Evolutionary conservation across 2,329 filamentous ascomycete species (phyloP).

Genomic region (Fusarium sp.): DNA sequence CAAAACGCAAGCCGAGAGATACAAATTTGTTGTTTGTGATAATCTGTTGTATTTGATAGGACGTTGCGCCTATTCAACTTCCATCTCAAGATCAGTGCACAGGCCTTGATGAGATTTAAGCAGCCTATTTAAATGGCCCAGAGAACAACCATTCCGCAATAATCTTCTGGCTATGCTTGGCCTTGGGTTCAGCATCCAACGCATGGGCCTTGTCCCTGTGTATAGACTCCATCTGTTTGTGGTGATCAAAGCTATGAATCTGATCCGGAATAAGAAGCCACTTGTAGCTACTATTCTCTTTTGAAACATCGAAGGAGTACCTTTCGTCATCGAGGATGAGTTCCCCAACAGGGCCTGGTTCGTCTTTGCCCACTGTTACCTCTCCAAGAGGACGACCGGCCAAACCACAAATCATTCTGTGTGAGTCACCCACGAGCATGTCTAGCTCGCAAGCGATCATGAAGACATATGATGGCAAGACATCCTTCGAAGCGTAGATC

Average conservation of each 20-base stretch:
- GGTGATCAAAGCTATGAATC: constrained; percentile 25
- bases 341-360: neutral
- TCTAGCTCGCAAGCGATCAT: constrained; percentile 22
- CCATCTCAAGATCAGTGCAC: neutral
- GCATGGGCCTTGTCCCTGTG: constrained; percentile 13
- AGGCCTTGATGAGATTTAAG: neutral
- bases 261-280: constrained; percentile 32
- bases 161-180: constrained; percentile 11
- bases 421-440: constrained; percentile 17
- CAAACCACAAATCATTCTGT: constrained; percentile 21
- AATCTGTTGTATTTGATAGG: neutral
- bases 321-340: constrained; percentile 26
- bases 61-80: neutral
- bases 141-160: constrained; percentile 28
- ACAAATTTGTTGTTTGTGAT: neutral
- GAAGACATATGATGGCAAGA: constrained; percentile 9
- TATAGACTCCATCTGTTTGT: neutral
- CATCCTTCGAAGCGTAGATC: constrained; percentile 7
- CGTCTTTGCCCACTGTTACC: constrained; percentile 4
- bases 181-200: constrained; percentile 17
- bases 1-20: neutral
- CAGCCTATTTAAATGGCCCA: constrained; percentile 42
- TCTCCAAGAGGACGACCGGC: neutral
- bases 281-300: neutral
- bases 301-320: constrained; percentile 17